These are phyloP conservation scores for Carex scoparia DNA, from an alignment of 176 grass and related monocot species.

Conservation along the genomic window DNA sequence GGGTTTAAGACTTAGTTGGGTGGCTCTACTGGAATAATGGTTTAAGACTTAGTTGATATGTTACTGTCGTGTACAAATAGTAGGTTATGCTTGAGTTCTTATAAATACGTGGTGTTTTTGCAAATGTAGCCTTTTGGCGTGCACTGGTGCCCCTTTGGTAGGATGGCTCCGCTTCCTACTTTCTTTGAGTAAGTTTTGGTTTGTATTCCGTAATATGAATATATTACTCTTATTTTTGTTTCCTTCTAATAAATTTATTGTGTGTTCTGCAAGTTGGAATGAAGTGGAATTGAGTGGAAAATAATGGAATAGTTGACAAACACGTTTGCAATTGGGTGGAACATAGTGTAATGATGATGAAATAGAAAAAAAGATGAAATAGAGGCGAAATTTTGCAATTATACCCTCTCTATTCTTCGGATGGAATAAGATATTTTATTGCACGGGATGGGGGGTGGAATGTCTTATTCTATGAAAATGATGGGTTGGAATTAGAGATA, in stretches of 20 bases:
- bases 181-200: constrained; percentile 71
- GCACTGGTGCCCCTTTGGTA: constrained; percentile 85
- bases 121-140: constrained; percentile 56
- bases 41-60: background rate
- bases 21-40: background rate
- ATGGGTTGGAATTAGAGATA: background rate
- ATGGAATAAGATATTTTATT: background rate
- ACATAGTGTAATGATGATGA: background rate
- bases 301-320: background rate
- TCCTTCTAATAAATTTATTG: background rate
- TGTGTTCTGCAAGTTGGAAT: background rate
- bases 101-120: constrained; percentile 21
- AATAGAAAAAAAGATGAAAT: background rate
- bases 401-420: background rate
- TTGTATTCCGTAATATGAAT: constrained; percentile 17
- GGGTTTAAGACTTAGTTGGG: background rate
- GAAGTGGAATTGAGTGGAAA: background rate
- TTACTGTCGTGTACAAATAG: background rate
- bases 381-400: background rate
- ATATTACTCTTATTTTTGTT: background rate
- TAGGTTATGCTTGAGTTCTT: constrained; percentile 21
- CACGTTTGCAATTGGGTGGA: background rate
- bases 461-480: background rate
- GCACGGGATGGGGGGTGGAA: background rate
- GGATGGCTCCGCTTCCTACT: constrained; percentile 48